These are phyloP conservation scores for Clonostachys rosea DNA, from an alignment of 2,329 filamentous ascomycete species.

Conservation along the genomic window DNA sequence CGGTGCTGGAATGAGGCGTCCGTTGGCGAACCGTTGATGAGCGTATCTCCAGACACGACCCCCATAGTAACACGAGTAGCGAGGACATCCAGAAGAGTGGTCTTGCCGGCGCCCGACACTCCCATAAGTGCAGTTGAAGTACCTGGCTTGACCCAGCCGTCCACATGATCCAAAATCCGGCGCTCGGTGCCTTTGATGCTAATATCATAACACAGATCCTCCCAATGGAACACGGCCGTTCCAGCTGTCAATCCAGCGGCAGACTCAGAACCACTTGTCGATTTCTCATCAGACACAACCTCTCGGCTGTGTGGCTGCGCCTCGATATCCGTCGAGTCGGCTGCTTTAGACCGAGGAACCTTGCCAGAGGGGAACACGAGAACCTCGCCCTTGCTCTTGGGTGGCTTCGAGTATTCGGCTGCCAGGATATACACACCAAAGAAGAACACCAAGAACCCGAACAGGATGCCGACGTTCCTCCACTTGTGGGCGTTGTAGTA, in stretches of 20 bases:
- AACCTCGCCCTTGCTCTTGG: constrained; percentile 50
- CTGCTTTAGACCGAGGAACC: constrained; percentile 19
- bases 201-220: constrained; percentile 68
- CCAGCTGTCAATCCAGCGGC: background rate
- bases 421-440: constrained; percentile 20
- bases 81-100: constrained; percentile 55
- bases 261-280: constrained; percentile 42
- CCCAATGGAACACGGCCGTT: constrained; percentile 58
- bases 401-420: constrained; percentile 32
- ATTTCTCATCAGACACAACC: constrained; percentile 11
- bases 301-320: constrained; percentile 30
- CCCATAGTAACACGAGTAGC: constrained; percentile 65
- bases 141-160: constrained; percentile 70
- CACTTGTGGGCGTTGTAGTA: constrained; percentile 48
- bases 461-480: constrained; percentile 60
- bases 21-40: constrained; percentile 58
- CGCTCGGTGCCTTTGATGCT: constrained; percentile 59
- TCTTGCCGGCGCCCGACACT: constrained; percentile 42
- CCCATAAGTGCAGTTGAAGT: constrained; percentile 66
- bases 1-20: constrained; percentile 66
- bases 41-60: constrained; percentile 61
- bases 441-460: constrained; percentile 52
- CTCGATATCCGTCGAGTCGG: constrained; percentile 38
- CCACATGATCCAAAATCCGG: constrained; percentile 62
- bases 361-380: constrained; percentile 41